Evolutionary conservation across 192 early-diverging fungal genomes (phyloP).

Genomic region (Chytriomyces sp.): DNA sequence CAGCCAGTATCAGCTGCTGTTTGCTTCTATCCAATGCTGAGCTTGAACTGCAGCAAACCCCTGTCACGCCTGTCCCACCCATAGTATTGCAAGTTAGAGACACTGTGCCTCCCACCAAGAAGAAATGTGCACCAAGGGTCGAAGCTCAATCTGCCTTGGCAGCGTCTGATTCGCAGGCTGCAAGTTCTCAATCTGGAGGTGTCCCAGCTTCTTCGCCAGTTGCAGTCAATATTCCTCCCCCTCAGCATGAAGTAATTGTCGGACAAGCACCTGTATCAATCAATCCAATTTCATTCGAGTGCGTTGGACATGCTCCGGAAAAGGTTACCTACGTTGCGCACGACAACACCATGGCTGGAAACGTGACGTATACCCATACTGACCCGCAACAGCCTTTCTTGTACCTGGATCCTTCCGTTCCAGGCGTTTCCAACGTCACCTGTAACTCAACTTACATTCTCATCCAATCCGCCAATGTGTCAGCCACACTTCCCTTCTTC

Average conservation of each 20-base stretch:
- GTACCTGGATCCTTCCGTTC: conserved; percentile 1
- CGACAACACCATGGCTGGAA: not conserved
- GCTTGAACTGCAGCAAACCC: too few relatives aligned
- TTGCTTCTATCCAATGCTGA: too few relatives aligned
- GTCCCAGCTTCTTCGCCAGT: too few relatives aligned
- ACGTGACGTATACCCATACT: not conserved
- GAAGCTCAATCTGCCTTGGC: too few relatives aligned
- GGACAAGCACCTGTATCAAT: not conserved
- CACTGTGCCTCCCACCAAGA: too few relatives aligned
- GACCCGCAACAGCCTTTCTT: not conserved
- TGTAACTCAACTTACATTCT: not conserved
- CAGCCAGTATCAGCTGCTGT: too few relatives aligned
- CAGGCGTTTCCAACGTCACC: not conserved
- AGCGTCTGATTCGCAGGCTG: too few relatives aligned
- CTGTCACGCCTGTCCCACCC: too few relatives aligned
- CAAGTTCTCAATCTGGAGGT: too few relatives aligned
- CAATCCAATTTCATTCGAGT: not conserved
- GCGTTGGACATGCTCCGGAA: not conserved
- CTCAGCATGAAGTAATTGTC: not conserved
- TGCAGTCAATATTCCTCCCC: too few relatives aligned
- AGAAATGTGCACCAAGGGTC: too few relatives aligned
- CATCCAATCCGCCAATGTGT: not conserved
- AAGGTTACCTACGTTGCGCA: not conserved
- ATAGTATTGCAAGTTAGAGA: too few relatives aligned
- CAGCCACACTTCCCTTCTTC: not conserved